phyloP scores from a whole-genome alignment of 805 yeast genomes.

The Cyberlindnera veronae region DNA sequence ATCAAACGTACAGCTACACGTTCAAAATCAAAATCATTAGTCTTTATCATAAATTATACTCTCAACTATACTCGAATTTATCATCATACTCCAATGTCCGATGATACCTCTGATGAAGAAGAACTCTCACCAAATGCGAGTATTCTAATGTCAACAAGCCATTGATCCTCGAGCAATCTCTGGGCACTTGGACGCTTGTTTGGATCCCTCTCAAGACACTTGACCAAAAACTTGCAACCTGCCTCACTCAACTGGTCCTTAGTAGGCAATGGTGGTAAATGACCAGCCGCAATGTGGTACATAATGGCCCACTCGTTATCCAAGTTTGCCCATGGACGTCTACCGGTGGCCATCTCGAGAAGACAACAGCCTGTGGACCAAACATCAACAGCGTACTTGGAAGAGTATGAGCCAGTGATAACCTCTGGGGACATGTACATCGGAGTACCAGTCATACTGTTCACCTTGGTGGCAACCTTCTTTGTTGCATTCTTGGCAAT shows the following conservation, averaged over 20 bases:
- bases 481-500: constrained; percentile 52
- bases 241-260: constrained; percentile 70
- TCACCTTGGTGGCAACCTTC: constrained; percentile 30
- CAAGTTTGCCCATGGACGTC: constrained; percentile 92
- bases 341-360: constrained; percentile 93
- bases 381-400: constrained; percentile 56
- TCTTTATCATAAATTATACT: too few species aligned
- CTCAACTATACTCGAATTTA: too few species aligned
- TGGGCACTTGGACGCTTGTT: constrained; percentile 75
- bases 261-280: constrained; percentile 79
- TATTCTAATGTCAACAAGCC: constrained; percentile 73
- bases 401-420: constrained; percentile 63
- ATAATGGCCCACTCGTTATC: constrained; percentile 98
- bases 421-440: constrained; percentile 99
- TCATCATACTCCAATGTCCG: constrained; percentile 20
- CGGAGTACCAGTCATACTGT: constrained; percentile 78
- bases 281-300: constrained; percentile 97
- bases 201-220: constrained; percentile 83
- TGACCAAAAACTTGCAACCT: constrained; percentile 68
- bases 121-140: constrained; percentile 56
- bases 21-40: too few species aligned
- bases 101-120: constrained; percentile 25
- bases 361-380: constrained; percentile 98
- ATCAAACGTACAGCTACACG: too few species aligned
- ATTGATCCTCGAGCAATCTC: constrained; percentile 82